These are phyloP conservation scores for Aleurites moluccanus DNA, from an alignment of 441 rosid genomes.

Conservation along the genomic window DNA sequence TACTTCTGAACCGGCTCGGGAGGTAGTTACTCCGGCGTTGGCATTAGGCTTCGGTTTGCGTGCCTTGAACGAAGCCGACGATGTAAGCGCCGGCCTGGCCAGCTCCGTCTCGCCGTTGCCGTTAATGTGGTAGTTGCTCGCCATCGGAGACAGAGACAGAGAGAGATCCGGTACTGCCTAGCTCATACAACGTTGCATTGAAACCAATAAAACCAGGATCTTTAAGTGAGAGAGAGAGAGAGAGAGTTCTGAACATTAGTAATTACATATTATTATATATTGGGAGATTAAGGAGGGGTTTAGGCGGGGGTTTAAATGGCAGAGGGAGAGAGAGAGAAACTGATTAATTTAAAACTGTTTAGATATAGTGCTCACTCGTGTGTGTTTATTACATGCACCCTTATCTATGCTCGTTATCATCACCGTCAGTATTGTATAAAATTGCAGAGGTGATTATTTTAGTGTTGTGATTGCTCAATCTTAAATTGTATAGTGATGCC, in stretches of 20 bases:
- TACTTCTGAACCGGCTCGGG: conserved; percentile 27
- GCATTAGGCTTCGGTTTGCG: conserved; percentile 37
- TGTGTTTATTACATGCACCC: neutral
- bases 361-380: neutral
- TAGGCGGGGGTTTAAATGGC: conserved; percentile 37
- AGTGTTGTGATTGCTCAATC: too few relatives aligned
- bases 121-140: conserved; percentile 16
- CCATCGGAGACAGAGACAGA: conserved; percentile 13
- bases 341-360: neutral
- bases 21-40: conserved; percentile 7
- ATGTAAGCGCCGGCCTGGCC: conserved; percentile 27
- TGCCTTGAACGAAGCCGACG: conserved; percentile 44
- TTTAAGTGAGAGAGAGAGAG: conserved; percentile 2
- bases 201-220: neutral
- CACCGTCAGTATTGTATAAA: neutral
- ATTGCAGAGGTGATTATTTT: too few relatives aligned
- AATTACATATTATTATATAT: neutral
- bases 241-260: neutral
- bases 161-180: conserved; percentile 7
- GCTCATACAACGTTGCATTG: conserved; percentile 22
- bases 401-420: neutral
- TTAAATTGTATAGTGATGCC: too few relatives aligned
- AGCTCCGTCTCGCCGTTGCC: conserved; percentile 38
- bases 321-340: neutral
- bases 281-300: conserved; percentile 26